Conservation (phyloP, 2,329 filamentous ascomycete genomes). For the Ophiostoma tasmaniense region DNA sequence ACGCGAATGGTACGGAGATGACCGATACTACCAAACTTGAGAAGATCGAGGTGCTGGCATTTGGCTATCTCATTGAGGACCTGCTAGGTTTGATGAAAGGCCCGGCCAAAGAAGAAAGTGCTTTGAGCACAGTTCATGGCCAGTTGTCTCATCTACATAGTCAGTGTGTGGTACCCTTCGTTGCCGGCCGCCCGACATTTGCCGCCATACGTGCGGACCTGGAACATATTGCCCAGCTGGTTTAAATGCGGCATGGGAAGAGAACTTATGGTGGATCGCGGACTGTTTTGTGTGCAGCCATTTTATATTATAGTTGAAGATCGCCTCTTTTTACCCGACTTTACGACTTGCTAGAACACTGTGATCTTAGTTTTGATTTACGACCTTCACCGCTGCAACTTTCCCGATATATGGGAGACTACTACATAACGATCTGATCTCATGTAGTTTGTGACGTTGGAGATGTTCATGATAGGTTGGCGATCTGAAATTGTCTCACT, state of each 20-base stretch:
- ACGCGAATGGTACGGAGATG: slow-evolving; percentile 23
- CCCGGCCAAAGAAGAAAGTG: background rate
- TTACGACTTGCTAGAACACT: background rate
- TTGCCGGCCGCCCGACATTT: slow-evolving; percentile 29
- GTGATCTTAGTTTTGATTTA: too few species aligned
- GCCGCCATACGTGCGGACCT: slow-evolving; percentile 25
- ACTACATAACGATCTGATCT: too few species aligned
- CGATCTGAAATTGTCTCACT: too few species aligned
- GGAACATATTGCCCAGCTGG: background rate
- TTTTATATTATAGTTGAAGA: background rate
- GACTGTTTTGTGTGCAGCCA: background rate
- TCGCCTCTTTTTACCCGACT: background rate
- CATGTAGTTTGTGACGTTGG: too few species aligned
- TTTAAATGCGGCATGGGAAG: background rate
- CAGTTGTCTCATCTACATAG: slow-evolving; percentile 25
- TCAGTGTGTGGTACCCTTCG: slow-evolving; percentile 24
- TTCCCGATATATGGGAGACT: too few species aligned
- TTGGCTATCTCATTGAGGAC: slow-evolving; percentile 40
- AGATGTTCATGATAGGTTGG: too few species aligned
- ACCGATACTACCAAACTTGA: slow-evolving; percentile 27
- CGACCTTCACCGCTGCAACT: too few species aligned
- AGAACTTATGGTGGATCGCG: background rate
- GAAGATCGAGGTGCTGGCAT: slow-evolving; percentile 39
- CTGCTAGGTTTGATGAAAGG: slow-evolving; percentile 30
- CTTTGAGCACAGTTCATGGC: background rate